Percentiles rank a stretch among this genome's conserved stretches.
Conservation (phyloP, 768 basidiomycete genomes). For the Trametes cubensis region DNA sequence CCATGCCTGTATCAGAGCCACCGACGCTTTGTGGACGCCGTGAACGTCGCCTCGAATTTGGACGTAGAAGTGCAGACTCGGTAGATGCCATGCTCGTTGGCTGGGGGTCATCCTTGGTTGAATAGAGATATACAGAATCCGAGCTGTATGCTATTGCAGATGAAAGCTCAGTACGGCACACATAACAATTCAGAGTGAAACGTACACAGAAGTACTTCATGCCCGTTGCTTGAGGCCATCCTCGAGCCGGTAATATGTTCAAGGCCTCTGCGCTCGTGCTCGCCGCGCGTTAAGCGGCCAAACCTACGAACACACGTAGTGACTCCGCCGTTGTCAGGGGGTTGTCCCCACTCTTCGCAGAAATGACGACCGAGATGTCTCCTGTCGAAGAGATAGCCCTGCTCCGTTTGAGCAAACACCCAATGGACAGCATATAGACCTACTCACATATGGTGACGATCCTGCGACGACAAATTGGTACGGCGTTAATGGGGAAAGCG, state of each 20-base stretch:
- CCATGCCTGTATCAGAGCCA: not conserved
- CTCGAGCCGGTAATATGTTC: conserved; percentile 80
- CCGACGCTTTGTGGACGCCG: not conserved
- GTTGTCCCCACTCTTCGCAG: conserved; percentile 70
- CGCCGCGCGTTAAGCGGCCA: conserved; percentile 49
- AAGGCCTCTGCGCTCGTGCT: conserved; percentile 39
- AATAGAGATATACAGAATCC: conserved; percentile 75
- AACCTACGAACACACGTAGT: conserved; percentile 85
- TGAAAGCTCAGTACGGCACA: not conserved
- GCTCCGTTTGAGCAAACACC: conserved; percentile 24
- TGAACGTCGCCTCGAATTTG: conserved; percentile 14
- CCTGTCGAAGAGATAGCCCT: conserved; percentile 86
- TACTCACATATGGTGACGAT: conserved; percentile 70
- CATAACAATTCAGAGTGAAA: not conserved
- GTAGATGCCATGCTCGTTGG: conserved; percentile 24
- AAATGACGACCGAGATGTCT: conserved; percentile 66
- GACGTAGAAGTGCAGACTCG: conserved; percentile 16
- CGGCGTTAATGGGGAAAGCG: conserved; percentile 77
- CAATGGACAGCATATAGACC: not conserved
- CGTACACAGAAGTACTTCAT: conserved; percentile 56
- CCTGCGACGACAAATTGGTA: conserved; percentile 88
- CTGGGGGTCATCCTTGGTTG: conserved; percentile 64
- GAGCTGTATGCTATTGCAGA: conserved; percentile 61
- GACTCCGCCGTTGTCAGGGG: conserved; percentile 49
- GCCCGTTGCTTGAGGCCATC: conserved; percentile 69